Percentiles rank a stretch among this genome's conserved stretches.
Conservation (phyloP, 169 alveolate genomes). For the Perkinsus marinus region DNA sequence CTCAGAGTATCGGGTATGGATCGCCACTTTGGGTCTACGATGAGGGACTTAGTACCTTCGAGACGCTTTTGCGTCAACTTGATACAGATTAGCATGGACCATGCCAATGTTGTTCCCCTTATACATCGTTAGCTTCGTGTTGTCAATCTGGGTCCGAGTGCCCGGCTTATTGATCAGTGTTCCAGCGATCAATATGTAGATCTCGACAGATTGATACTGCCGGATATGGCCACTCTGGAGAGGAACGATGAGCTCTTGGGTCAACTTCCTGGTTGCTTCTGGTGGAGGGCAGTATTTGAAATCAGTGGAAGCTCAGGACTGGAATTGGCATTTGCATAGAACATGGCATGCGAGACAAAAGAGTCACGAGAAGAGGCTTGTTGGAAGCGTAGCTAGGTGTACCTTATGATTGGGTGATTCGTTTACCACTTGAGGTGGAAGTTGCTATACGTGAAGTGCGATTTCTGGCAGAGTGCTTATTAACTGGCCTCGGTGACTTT, state of each 20-base stretch:
- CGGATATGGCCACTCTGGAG: neutral
- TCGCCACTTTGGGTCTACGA: neutral
- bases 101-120: neutral
- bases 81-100: neutral
- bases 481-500: neutral
- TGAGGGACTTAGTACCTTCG: neutral
- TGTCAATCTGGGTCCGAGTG: neutral
- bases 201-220: neutral
- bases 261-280: neutral
- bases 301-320: neutral
- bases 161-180: neutral
- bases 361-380: too few species aligned
- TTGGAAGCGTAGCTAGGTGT: too few species aligned
- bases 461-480: neutral
- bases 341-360: neutral
- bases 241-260: neutral
- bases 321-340: neutral
- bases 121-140: neutral
- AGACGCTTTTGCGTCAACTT: neutral
- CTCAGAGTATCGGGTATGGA: neutral
- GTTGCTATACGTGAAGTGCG: neutral
- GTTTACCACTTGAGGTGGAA: too few species aligned
- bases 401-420: too few species aligned
- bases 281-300: neutral
- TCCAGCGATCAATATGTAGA: neutral